Conservation (phyloP, 2,329 filamentous ascomycete genomes). For the Aspergillus pseudoglaucus region DNA sequence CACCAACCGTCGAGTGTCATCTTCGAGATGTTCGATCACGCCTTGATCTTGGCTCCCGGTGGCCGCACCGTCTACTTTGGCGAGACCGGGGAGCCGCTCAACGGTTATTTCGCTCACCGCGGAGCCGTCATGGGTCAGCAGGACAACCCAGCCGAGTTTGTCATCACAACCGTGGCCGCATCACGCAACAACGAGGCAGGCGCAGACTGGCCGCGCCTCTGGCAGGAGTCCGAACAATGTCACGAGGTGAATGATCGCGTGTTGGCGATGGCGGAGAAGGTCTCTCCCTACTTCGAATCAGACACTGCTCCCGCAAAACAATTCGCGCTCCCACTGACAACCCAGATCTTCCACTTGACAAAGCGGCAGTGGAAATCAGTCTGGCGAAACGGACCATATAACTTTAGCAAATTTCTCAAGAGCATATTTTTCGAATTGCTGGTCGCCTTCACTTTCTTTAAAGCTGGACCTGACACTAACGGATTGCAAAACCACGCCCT, state of each 20-base stretch:
- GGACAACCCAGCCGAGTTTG: background rate
- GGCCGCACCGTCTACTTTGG: constrained; percentile 78
- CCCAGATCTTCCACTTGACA: constrained; percentile 1
- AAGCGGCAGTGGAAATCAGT: constrained; percentile 4
- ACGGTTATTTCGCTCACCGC: background rate
- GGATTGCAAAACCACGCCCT: background rate
- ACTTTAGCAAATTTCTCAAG: constrained; percentile 6
- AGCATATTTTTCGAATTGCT: constrained; percentile 3
- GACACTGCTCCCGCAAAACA: background rate
- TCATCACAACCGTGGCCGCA: background rate
- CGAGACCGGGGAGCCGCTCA: constrained; percentile 36
- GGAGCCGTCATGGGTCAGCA: background rate
- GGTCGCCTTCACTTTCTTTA: constrained; percentile 4
- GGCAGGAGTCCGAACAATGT: background rate
- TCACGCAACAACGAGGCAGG: background rate
- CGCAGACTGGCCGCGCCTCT: background rate
- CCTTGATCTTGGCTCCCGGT: constrained; percentile 67
- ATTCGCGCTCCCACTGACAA: background rate
- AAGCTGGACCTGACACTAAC: background rate
- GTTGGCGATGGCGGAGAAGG: background rate
- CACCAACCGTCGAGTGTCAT: constrained; percentile 76
- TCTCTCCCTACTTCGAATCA: background rate
- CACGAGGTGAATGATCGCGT: background rate
- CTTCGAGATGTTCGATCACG: constrained; percentile 79
- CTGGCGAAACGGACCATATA: constrained; percentile 6